A percentile compares a stretch with the other conserved stretches of the same genome.
Conservation (phyloP, 768 basidiomycete species). For the Pleurotus salmoneostramineus region DNA sequence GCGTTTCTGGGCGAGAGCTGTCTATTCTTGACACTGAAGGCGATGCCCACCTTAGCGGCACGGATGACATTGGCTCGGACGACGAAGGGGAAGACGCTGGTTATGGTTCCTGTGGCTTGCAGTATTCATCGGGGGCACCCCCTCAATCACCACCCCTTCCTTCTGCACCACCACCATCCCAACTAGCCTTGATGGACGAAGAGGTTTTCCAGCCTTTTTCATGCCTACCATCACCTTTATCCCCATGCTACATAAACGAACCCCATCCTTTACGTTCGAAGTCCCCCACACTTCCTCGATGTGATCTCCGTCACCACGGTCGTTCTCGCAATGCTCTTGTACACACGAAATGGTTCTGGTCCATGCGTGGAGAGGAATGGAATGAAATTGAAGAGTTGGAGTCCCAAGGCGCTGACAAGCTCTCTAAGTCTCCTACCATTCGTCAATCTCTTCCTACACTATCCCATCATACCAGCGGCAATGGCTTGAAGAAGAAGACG, state of each 20-base stretch:
- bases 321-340: conserved; percentile 57
- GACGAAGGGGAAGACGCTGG: conserved; percentile 16
- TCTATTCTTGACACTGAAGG: conserved; percentile 13
- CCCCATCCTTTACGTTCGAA: conserved; percentile 5
- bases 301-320: conserved; percentile 53
- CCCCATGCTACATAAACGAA: conserved; percentile 14
- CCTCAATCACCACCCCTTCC: neutral
- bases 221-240: conserved; percentile 34
- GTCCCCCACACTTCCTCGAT: conserved; percentile 24
- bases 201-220: conserved; percentile 25
- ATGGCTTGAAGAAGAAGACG: neutral
- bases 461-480: neutral
- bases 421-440: conserved; percentile 9
- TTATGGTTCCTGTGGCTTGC: conserved; percentile 15
- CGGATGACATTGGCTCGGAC: conserved; percentile 8
- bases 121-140: conserved; percentile 10
- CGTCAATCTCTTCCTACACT: conserved; percentile 9
- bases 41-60: conserved; percentile 10
- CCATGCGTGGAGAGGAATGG: conserved; percentile 50
- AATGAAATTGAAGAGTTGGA: conserved; percentile 24
- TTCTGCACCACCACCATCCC: conserved; percentile 20
- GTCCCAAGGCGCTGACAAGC: neutral
- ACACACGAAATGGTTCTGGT: conserved; percentile 64
- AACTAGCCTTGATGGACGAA: conserved; percentile 17
- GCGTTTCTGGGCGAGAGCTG: conserved; percentile 10